These are phyloP conservation scores for Lichtheimia ramosa DNA, from an alignment of 371 early-diverging fungal genomes.

Conservation along the genomic window DNA sequence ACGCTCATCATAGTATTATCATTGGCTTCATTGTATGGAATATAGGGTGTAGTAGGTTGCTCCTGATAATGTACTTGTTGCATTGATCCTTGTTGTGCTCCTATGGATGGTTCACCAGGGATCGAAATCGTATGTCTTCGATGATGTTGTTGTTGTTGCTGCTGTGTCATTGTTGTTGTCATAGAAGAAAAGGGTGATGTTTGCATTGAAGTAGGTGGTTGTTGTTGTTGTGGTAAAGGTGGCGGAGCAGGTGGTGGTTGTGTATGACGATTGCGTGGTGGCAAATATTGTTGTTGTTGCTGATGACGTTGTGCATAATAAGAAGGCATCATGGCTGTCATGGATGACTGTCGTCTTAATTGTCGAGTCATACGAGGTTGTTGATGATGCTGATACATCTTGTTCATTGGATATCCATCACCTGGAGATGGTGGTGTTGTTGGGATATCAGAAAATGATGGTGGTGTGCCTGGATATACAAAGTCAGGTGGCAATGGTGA, in stretches of 20 bases:
- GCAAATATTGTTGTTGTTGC: constrained; percentile 1
- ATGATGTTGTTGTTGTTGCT: no score
- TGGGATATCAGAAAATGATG: not conserved
- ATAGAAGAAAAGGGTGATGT: not conserved
- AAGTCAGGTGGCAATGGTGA: constrained; percentile 5
- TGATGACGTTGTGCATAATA: constrained; percentile 15
- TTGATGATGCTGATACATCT: constrained; percentile 2
- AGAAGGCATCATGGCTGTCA: constrained; percentile 18
- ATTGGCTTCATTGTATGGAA: not conserved
- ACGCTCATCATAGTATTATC: constrained; percentile 5
- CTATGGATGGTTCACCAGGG: no score
- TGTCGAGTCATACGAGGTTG: constrained; percentile 10
- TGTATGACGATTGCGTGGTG: no score
- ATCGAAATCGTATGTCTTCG: no score
- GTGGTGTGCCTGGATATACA: not conserved
- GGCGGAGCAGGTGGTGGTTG: constrained; percentile 4
- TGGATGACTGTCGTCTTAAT: constrained; percentile 15
- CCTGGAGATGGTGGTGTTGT: constrained; percentile 7
- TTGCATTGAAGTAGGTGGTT: not conserved
- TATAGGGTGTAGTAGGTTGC: no score
- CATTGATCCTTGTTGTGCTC: no score
- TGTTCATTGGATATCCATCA: constrained; percentile 11
- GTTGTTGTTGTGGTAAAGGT: not conserved
- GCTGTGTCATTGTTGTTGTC: not conserved
- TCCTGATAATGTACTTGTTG: no score